Evolutionary conservation across 2,329 filamentous ascomycete genomes (phyloP), one percentile per base, ranked within the genome.

Genomic region (Chaetothyriales sp.): DNA sequence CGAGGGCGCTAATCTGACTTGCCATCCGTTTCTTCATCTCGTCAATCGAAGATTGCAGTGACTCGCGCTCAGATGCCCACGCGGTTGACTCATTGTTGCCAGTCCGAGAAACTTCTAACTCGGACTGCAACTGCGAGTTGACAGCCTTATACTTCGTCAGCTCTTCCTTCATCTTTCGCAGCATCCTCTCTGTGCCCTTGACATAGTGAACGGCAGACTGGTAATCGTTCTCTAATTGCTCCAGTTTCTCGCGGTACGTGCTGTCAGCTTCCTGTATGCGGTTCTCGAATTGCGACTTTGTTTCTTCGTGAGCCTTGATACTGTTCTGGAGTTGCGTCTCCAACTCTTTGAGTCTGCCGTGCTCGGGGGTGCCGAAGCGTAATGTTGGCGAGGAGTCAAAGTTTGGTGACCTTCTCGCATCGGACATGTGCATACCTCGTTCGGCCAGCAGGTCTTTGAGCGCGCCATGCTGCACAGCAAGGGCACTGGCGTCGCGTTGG

Each of bases 101-200:
- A 49, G 66, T 65, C 78, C 81, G 49, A 9, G 81, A 73, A 49
- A 78, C 74, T 39, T 83, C 77, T n/a, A 95, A 72, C 62, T 95
- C 87, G 46, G 80, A 77, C 66, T 92, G 89, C 43, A 98, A 73
- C 53, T 84, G 84, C 18, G 75, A 72, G 62, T 95, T 95, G 54
- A 92, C 84, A 10, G 80, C 70, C 75, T 96, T 96, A 70, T 93
- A 92, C 52, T 88, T 86, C 50, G 84, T 76, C n/a, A 98, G 75
- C 69, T 98, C 92, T 62, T 95, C 88, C 72, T 96, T 96, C 76
- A 98, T 90, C 67, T 93, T 90, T 68, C 92, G 89, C 47, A 98
- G 78, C 88, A 98, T 95, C 76, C 95, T 96, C 69, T 98, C 92
- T 1, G 92, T 96, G 52, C 92, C 92, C 68, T 95, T 93, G 59